These are phyloP conservation scores for Gloeophyllum trabeum DNA, from an alignment of 768 basidiomycete species.

Conservation along the genomic window DNA sequence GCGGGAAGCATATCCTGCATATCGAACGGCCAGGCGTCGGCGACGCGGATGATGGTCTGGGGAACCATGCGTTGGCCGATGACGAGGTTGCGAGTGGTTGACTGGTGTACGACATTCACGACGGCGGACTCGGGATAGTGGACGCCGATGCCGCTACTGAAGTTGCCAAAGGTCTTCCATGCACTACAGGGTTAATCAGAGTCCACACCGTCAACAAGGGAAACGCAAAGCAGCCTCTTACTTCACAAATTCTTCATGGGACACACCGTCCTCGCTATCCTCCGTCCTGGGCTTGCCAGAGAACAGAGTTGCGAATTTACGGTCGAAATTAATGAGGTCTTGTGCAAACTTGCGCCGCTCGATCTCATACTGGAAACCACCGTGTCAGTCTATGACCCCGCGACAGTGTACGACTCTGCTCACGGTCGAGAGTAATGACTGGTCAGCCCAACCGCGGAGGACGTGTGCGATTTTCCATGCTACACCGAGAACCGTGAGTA, in stretches of 20 bases:
- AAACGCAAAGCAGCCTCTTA: constrained; percentile 11
- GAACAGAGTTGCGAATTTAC: constrained; percentile 51
- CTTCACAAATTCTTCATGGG: constrained; percentile 37
- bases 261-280: constrained; percentile 25
- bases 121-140: constrained; percentile 39
- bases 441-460: constrained; percentile 39
- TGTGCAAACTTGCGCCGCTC: constrained; percentile 62
- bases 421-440: constrained; percentile 39
- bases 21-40: constrained; percentile 37
- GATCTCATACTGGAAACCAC: constrained; percentile 40
- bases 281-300: constrained; percentile 52
- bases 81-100: constrained; percentile 25
- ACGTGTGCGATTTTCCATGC: constrained; percentile 56
- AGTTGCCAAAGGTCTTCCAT: constrained; percentile 41
- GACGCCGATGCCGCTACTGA: constrained; percentile 44
- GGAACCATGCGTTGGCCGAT: constrained; percentile 45
- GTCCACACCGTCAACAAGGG: background rate
- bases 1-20: constrained; percentile 42
- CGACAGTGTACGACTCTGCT: constrained; percentile 5
- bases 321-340: constrained; percentile 66
- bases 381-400: background rate
- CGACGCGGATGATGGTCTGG: constrained; percentile 34
- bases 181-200: constrained; percentile 18
- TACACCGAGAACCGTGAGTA: constrained; percentile 7
- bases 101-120: constrained; percentile 24